Evolutionary conservation across 306 rosid species (phyloP).

Genomic region (Casuarina glauca): DNA sequence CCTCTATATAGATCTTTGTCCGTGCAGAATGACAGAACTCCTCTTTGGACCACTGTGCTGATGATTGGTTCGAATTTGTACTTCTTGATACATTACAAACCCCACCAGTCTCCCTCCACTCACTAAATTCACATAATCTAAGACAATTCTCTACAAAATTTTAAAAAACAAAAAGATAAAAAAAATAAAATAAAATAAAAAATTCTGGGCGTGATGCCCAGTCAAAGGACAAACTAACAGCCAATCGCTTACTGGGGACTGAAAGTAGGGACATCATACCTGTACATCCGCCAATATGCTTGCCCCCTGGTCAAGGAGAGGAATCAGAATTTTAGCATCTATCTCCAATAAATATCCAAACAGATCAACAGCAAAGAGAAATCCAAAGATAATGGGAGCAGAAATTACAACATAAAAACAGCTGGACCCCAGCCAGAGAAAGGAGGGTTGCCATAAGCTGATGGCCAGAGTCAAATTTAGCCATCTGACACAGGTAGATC

Average conservation of each 20-base stretch:
- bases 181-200: no score
- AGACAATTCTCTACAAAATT: background rate
- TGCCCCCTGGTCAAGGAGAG: constrained; percentile 67
- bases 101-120: background rate
- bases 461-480: background rate
- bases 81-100: background rate
- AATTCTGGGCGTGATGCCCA: background rate
- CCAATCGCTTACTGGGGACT: background rate
- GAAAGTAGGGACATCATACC: constrained; percentile 43
- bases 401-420: background rate
- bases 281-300: constrained; percentile 94
- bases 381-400: background rate
- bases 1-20: background rate
- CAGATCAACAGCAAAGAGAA: background rate
- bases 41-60: background rate
- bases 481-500: background rate
- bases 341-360: constrained; percentile 17
- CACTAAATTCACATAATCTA: background rate
- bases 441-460: background rate
- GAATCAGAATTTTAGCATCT: constrained; percentile 23
- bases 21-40: background rate
- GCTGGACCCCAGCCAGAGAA: background rate
- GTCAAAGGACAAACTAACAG: background rate
- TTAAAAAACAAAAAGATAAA: background rate
- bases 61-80: background rate